Base-by-base conservation (phyloP, 108 stramenopile genomes). In the Aurantiochytrium sp. region DNA sequence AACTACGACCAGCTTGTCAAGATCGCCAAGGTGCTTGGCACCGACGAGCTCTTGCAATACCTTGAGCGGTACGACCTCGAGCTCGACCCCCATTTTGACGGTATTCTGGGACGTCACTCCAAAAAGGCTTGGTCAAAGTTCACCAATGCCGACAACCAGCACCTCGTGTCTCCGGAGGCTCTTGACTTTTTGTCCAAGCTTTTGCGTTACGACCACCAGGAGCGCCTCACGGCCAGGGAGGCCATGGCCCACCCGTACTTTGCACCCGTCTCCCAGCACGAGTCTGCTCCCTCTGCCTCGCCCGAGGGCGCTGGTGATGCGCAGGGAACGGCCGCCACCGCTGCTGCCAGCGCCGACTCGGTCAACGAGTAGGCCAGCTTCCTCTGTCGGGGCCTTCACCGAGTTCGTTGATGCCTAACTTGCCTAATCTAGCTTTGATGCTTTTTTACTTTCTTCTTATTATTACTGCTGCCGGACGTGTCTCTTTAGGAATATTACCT, bases 1-100 rank as follows among this genome's bases (percentile, higher is more conserved):
- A 99, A 99, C 91, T 98, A 99, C 91, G 99, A 99, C 92, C 99
- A 99, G 95, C 94, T 99, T 28, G 98, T 99, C 42, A 97, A 97
- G 90, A 97, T 98, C 93, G 97, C 97, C 91, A 98, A 98, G 92
- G 99, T 99, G 29, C 92, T 99, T 87, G 99, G 99, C 44, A 99
- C 99, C 4, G 98, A 98, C 59, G 98, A 98, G 89, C 94, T 99
- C 21, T 96, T 97, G 90, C 95, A 95, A 55, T 99, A 98, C 89
- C 92, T 99, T 53, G 97, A 97, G 88, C 96, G 96, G 4, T 99
- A 99, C 93, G 98, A 98, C 69, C 90, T 98, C 89, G 98, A 98
- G 92, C 92, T 98, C 49, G 98, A 98, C 93, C 96, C 97, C 10
- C 97, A 97, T 87, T 98, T 97, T 94, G 98, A 98, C 94, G 97